Conservation (phyloP, 768 basidiomycete genomes). For the Pisolithus marmoratus region DNA sequence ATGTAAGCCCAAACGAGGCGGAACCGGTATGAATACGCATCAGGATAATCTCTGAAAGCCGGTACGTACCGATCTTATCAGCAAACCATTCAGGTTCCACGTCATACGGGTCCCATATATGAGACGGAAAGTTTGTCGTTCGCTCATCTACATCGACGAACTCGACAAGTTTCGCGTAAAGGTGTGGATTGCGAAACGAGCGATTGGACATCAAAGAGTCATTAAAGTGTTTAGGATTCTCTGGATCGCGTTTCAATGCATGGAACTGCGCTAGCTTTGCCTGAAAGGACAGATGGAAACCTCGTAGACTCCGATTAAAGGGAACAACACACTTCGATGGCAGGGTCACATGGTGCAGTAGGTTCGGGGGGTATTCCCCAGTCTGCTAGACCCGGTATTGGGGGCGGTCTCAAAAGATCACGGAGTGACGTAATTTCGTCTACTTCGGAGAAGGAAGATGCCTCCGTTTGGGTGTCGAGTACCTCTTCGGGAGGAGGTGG, state of each 20-base stretch:
- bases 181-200: constrained; percentile 92
- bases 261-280: constrained; percentile 79
- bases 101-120: constrained; percentile 69
- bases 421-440: constrained; percentile 54
- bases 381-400: constrained; percentile 57
- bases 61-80: constrained; percentile 64
- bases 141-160: constrained; percentile 90
- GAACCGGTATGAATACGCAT: constrained; percentile 25
- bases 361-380: constrained; percentile 74
- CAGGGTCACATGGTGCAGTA: constrained; percentile 51
- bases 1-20: constrained; percentile 4
- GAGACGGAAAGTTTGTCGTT: constrained; percentile 70
- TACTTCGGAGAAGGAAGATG: constrained; percentile 16
- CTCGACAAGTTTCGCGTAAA: constrained; percentile 94
- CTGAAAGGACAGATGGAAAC: constrained; percentile 34
- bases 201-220: constrained; percentile 91
- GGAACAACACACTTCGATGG: constrained; percentile 45
- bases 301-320: not conserved
- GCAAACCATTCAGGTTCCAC: constrained; percentile 70
- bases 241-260: constrained; percentile 55
- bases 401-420: constrained; percentile 52
- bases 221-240: constrained; percentile 84
- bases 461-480: constrained; percentile 7
- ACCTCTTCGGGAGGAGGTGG: constrained; percentile 14
- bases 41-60: constrained; percentile 1